Conservation (phyloP, 148 eudicot genomes). For the Agrostemma githago region DNA sequence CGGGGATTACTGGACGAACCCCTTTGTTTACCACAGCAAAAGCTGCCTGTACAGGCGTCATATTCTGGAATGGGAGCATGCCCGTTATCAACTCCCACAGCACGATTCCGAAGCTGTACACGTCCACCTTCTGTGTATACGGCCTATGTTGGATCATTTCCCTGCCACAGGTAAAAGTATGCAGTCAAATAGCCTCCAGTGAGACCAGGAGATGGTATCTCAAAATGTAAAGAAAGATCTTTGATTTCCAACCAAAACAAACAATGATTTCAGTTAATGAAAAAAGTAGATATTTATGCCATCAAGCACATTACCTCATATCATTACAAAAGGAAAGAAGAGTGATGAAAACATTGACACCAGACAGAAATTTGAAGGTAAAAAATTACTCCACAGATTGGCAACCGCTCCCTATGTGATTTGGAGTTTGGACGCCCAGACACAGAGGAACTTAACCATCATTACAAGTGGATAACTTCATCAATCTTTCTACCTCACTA, state of each 20-base stretch:
- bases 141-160: conserved; percentile 99
- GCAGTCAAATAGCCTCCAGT: conserved; percentile 23
- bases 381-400: no score
- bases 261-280: neutral
- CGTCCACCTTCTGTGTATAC: conserved; percentile 90
- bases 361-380: no score
- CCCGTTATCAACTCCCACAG: conserved; percentile 95
- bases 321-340: neutral
- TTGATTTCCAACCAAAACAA: no score
- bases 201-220: neutral
- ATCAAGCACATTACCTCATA: neutral
- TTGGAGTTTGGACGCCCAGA: no score
- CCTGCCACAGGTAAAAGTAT: conserved; percentile 34
- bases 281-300: neutral
- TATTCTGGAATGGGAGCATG: conserved; percentile 89
- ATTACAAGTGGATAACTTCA: no score
- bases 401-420: no score
- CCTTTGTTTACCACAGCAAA: conserved; percentile 96
- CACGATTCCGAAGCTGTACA: conserved; percentile 94
- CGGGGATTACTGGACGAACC: conserved; percentile 74
- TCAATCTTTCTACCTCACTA: no score
- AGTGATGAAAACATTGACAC: neutral
- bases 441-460: no score
- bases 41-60: conserved; percentile 99
- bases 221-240: neutral